These are phyloP conservation scores for Wickerhamomyces sp. DNA, from an alignment of 1,139 yeast species.

Conservation along the genomic window DNA sequence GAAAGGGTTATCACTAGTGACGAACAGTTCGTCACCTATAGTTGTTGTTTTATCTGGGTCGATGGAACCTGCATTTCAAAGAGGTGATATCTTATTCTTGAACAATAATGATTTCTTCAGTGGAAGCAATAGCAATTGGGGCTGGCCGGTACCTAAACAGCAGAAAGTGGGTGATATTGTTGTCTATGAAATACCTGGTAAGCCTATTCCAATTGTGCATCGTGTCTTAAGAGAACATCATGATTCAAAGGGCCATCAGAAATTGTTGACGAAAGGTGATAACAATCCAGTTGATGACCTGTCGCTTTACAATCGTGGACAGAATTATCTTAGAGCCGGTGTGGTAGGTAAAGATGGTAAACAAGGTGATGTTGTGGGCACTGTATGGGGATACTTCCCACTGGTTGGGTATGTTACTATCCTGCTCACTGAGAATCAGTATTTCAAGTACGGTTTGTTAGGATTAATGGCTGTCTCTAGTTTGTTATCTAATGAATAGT, in stretches of 20 bases:
- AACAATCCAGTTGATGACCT: slow-evolving; percentile 92
- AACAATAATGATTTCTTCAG: slow-evolving; percentile 60
- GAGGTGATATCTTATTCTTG: slow-evolving; percentile 89
- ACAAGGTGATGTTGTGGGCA: slow-evolving; percentile 75
- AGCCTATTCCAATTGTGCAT: slow-evolving; percentile 91
- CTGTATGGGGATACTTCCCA: slow-evolving; percentile 91
- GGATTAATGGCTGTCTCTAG: slow-evolving; percentile 64
- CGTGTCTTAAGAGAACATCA: slow-evolving; percentile 85
- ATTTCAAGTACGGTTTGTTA: slow-evolving; percentile 65
- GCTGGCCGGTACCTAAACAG: neutral
- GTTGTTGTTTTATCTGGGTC: slow-evolving; percentile 97
- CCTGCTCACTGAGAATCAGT: slow-evolving; percentile 82
- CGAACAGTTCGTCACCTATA: slow-evolving; percentile 88
- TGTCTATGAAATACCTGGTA: slow-evolving; percentile 82
- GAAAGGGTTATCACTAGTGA: slow-evolving; percentile 73
- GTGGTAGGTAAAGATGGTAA: slow-evolving; percentile 28
- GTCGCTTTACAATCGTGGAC: slow-evolving; percentile 74
- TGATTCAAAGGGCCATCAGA: slow-evolving; percentile 45
- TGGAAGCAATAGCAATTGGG: slow-evolving; percentile 12
- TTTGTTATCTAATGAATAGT: slow-evolving; percentile 40
- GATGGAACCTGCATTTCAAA: slow-evolving; percentile 99
- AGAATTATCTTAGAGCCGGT: slow-evolving; percentile 56
- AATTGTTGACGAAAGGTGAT: slow-evolving; percentile 91
- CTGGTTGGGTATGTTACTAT: slow-evolving; percentile 88
- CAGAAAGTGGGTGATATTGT: slow-evolving; percentile 91